phyloP scores from a whole-genome alignment of 2,329 filamentous ascomycete genomes.

The Talaromyces sp. region DNA sequence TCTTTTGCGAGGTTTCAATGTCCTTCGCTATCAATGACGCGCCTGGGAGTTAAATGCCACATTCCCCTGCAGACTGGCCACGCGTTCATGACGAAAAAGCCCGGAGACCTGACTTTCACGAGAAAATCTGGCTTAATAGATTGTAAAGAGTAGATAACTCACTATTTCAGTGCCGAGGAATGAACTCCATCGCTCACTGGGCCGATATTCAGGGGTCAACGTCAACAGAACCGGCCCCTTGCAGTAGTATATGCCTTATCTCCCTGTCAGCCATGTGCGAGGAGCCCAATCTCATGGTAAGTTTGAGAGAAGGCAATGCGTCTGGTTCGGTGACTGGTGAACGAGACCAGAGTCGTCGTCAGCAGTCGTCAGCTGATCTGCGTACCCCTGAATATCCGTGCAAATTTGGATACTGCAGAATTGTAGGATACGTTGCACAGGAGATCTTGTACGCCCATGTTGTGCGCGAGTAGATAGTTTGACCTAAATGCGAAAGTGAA shows the following conservation, averaged over 20 bases:
- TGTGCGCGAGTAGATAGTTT: no score
- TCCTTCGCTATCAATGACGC: background rate
- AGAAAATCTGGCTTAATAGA: no score
- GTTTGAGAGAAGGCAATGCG: background rate
- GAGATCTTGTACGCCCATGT: background rate
- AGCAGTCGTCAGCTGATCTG: constrained; percentile 12
- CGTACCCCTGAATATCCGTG: constrained; percentile 12
- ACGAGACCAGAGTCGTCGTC: constrained; percentile 6
- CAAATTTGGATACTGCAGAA: background rate
- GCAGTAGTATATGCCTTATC: constrained; percentile 3
- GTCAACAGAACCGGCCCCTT: constrained; percentile 3
- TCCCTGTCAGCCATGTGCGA: constrained; percentile 3
- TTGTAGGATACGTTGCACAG: background rate
- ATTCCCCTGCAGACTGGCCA: background rate
- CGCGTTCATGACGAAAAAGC: background rate
- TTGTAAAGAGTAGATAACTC: no score
- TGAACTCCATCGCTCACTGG: no score
- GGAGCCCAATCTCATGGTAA: constrained; percentile 8
- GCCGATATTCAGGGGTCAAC: background rate
- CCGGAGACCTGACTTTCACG: background rate
- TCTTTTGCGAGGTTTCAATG: background rate
- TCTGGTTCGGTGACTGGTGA: constrained; percentile 7
- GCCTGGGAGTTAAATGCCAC: background rate
- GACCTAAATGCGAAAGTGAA: no score
- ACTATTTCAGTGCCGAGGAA: background rate